A percentile compares a stretch with the other conserved stretches of the same genome.
Evolutionary conservation across 2,329 filamentous ascomycete species (phyloP).

Genomic region (Mycosphaerelloides madeirae): DNA sequence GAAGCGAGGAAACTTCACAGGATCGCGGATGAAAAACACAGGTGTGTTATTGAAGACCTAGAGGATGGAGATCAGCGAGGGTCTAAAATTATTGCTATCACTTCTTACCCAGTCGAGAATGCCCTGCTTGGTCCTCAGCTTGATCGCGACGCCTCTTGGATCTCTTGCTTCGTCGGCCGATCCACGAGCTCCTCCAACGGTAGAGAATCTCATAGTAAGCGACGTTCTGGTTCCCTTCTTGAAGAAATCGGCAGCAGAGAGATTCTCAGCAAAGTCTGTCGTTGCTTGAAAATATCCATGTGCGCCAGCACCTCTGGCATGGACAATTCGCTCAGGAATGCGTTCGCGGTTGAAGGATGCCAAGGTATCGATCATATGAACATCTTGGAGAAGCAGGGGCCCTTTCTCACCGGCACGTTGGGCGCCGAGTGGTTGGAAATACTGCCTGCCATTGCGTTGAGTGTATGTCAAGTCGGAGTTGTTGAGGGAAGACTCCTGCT

Average conservation of each 20-base stretch:
- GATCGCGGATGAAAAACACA: slow-evolving; percentile 43
- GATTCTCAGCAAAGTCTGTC: slow-evolving; percentile 27
- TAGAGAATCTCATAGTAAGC: slow-evolving; percentile 71
- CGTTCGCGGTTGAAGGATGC: slow-evolving; percentile 67
- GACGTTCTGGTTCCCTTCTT: slow-evolving; percentile 64
- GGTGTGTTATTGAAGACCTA: slow-evolving; percentile 16
- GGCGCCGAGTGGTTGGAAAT: slow-evolving; percentile 29
- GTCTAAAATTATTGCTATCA: slow-evolving; percentile 5
- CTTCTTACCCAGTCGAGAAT: slow-evolving; percentile 20
- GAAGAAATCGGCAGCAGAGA: slow-evolving; percentile 52
- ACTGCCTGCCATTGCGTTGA: slow-evolving; percentile 25
- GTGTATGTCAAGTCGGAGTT: slow-evolving; percentile 29
- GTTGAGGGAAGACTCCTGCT: slow-evolving; percentile 24
- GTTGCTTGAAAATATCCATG: slow-evolving; percentile 53
- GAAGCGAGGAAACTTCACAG: slow-evolving; percentile 40
- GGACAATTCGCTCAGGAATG: slow-evolving; percentile 62
- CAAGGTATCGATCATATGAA: slow-evolving; percentile 60
- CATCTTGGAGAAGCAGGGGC: slow-evolving; percentile 58
- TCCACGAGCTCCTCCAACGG: slow-evolving; percentile 72
- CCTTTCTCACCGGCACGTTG: slow-evolving; percentile 48
- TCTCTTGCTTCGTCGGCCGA: slow-evolving; percentile 55
- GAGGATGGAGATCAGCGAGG: neutral
- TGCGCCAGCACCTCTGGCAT: slow-evolving; percentile 61
- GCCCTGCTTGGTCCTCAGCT: slow-evolving; percentile 47
- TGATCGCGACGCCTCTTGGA: slow-evolving; percentile 47